These are phyloP conservation scores for Coemansia javaensis DNA, from an alignment of 192 early-diverging fungal species.

Conservation along the genomic window DNA sequence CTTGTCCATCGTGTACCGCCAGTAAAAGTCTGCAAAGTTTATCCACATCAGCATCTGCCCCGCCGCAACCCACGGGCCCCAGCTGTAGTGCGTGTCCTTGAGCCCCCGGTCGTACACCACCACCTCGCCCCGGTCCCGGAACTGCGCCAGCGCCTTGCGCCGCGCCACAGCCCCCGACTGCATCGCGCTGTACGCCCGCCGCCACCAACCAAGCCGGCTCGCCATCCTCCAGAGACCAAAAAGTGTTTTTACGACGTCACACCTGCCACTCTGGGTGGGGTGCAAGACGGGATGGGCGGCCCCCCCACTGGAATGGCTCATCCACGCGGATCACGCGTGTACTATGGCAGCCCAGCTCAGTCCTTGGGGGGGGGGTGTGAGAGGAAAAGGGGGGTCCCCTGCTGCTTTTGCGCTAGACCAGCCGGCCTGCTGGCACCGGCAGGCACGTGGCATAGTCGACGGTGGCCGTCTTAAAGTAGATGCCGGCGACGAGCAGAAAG, in stretches of 20 bases:
- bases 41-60: constrained; percentile 44
- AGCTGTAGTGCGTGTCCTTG: constrained; percentile 22
- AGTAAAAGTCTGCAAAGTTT: constrained; percentile 51
- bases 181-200: background rate
- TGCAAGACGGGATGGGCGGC: too few species aligned
- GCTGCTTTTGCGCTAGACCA: background rate
- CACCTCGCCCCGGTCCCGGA: constrained; percentile 10
- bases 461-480: constrained; percentile 39
- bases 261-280: too few species aligned
- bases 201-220: too few species aligned
- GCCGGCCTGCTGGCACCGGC: background rate
- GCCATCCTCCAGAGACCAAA: too few species aligned
- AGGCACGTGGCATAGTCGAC: constrained; percentile 7
- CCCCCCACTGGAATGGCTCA: too few species aligned
- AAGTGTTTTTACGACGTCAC: too few species aligned
- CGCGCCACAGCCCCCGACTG: constrained; percentile 17
- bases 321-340: too few species aligned
- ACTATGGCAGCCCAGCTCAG: too few species aligned
- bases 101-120: constrained; percentile 19
- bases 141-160: constrained; percentile 23
- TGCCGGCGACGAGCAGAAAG: constrained; percentile 36
- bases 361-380: too few species aligned
- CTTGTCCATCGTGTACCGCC: constrained; percentile 37
- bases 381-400: too few species aligned
- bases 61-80: constrained; percentile 42